Conservation (phyloP, 257 asterid species). For the Schizonepeta tenuifolia region DNA sequence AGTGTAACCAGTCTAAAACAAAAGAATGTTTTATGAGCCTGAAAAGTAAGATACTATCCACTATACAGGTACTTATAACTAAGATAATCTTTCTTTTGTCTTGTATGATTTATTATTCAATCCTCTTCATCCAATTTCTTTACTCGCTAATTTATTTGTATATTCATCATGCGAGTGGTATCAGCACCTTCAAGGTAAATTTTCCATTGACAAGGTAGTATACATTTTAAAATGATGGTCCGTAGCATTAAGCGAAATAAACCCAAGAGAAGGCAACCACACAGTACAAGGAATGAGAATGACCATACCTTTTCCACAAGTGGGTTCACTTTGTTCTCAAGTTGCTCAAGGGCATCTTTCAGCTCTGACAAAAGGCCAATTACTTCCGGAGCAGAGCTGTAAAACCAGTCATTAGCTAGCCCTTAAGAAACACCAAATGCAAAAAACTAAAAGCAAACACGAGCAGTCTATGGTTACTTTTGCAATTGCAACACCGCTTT, state of each 20-base stretch:
- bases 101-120: constrained; percentile 4
- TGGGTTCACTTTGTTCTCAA: constrained; percentile 83
- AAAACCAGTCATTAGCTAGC: constrained; percentile 37
- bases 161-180: constrained; percentile 1
- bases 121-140: constrained; percentile 10
- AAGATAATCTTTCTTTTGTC: not conserved
- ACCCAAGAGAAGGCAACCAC: not conserved
- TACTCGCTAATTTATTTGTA: not conserved
- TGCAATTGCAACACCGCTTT: not conserved
- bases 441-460: not conserved
- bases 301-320: constrained; percentile 65
- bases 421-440: constrained; percentile 12
- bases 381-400: constrained; percentile 94
- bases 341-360: constrained; percentile 70
- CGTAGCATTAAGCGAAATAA: not conserved
- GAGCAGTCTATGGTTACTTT: not conserved
- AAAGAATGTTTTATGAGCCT: not conserved
- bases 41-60: constrained; percentile 2
- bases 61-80: not conserved
- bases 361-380: constrained; percentile 88
- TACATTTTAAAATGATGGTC: not conserved
- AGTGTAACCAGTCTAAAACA: not conserved
- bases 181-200: not conserved
- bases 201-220: constrained; percentile 2
- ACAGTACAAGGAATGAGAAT: not conserved